A percentile compares a stretch with the other conserved stretches of the same genome.
phyloP scores from a whole-genome alignment of 2,329 filamentous ascomycete species.

The Aspergillus alliaceus region DNA sequence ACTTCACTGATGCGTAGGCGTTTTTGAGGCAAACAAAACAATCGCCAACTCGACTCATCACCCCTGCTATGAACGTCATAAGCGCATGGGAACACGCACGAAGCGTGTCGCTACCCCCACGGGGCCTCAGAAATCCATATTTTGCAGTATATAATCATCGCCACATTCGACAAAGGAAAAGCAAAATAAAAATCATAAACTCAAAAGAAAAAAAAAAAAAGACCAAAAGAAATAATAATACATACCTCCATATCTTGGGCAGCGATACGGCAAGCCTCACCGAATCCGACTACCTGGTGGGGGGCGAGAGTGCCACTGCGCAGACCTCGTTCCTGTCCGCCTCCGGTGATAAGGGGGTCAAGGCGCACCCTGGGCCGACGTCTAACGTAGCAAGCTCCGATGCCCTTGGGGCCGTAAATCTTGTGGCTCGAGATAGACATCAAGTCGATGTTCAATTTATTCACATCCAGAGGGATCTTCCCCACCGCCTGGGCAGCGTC shows the following conservation, averaged over 20 bases:
- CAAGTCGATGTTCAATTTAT: slow-evolving; percentile 95
- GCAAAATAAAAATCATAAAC: slow-evolving; percentile 4
- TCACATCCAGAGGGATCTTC: slow-evolving; percentile 95
- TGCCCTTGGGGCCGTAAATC: slow-evolving; percentile 96
- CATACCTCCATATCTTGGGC: slow-evolving; percentile 87
- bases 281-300: slow-evolving; percentile 85
- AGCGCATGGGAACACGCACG: slow-evolving; percentile 41
- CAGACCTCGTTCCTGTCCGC: slow-evolving; percentile 92
- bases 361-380: slow-evolving; percentile 89
- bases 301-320: slow-evolving; percentile 93
- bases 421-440: slow-evolving; percentile 99
- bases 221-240: slow-evolving; percentile 25
- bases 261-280: slow-evolving; percentile 91
- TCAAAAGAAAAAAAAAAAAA: slow-evolving; percentile 14
- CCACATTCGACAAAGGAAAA: slow-evolving; percentile 10
- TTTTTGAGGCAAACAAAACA: slow-evolving; percentile 10
- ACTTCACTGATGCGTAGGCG: background rate
- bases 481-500: slow-evolving; percentile 97
- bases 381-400: slow-evolving; percentile 94
- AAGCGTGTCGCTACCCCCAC: slow-evolving; percentile 51
- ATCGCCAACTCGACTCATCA: slow-evolving; percentile 57
- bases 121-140: slow-evolving; percentile 70
- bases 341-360: slow-evolving; percentile 93
- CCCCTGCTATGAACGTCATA: slow-evolving; percentile 66
- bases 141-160: slow-evolving; percentile 79